Evolutionary conservation across 2,329 filamentous ascomycete species (phyloP), one percentile per base, ranked within the genome.

Genomic region (Sphaceloma murrayae): DNA sequence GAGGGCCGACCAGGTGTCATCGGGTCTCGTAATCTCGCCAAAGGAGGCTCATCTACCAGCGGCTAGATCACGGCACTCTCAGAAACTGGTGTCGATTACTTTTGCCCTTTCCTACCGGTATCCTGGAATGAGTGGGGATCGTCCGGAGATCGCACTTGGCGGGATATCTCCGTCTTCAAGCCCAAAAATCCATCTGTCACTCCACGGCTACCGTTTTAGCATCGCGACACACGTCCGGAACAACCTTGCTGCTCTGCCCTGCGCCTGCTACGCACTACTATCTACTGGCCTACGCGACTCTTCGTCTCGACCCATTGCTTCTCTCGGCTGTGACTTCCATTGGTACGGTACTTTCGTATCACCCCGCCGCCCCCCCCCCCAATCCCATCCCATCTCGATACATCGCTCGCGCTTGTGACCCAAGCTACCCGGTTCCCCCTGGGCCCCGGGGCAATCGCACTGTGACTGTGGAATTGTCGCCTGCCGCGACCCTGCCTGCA

Each of bases 51-150:
- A 40, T 40, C 36, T 40, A 27, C 24, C 24, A 11, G 36, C 36
- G 36, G 36, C 36, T 40, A 40, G 36, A 40, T 40, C 24, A 16
- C 36, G 36, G 36, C 36, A 40, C 36, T 40, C 30, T n/a, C n/a
- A n/a, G 36, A 40, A 34, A 43, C 40, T n/a, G 32, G 40, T 34
- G 33, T 43, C 30, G 40, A 32, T 27, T 14, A 18, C 14, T 32
- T n/a, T n/a, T 13, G 14, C 40, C 17, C 40, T 31, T 31, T 19
- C 42, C 42, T 45, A 45, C 42, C 42, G 22, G 22, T 19, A 45
- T 34, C 42, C 42, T 45, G 42, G 42, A 45, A 34, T 34, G 42
- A 34, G 42, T 34, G 42, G 42, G 31, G 42, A 45, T 45, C 42
- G 18, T 29, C 42, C 42, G 42, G 42, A 45, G 42, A 45, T 45